Conservation (phyloP, 176 grass and related monocot species). For the Lolium perenne region DNA sequence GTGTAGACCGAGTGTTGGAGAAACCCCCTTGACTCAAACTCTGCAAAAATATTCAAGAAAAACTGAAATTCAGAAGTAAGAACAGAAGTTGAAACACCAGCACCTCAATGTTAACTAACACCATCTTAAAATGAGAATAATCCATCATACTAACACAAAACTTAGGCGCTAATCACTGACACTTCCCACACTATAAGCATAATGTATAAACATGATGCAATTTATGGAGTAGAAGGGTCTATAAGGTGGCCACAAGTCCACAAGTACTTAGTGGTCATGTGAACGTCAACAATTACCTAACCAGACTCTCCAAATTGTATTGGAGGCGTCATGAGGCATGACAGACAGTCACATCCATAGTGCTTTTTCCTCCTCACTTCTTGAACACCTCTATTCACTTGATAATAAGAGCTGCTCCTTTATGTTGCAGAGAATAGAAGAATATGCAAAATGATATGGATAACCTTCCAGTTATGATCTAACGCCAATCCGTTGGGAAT, state of each 20-base stretch:
- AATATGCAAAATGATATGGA: constrained; percentile 3
- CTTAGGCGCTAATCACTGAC: neutral
- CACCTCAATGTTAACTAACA: no score
- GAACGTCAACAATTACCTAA: constrained; percentile 20
- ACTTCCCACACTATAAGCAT: constrained; percentile 7
- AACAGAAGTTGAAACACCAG: constrained; percentile 5
- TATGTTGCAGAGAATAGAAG: constrained; percentile 14
- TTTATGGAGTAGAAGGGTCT: neutral
- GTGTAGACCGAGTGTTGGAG: constrained; percentile 60
- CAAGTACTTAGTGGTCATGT: neutral
- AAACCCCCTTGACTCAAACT: constrained; percentile 65
- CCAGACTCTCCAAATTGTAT: constrained; percentile 10
- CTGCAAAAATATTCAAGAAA: constrained; percentile 52
- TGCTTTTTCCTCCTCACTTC: neutral
- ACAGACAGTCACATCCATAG: neutral
- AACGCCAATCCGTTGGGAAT: constrained; percentile 2
- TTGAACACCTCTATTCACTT: neutral
- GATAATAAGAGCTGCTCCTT: neutral
- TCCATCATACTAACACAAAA: constrained; percentile 16
- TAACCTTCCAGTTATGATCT: neutral
- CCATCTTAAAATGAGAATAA: no score
- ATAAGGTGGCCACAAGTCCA: neutral
- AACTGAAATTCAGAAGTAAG: constrained; percentile 37
- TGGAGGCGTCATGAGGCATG: neutral
- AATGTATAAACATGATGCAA: neutral